Conservation (phyloP, 2,329 filamentous ascomycete genomes). For the Alternaria conjuncta region DNA sequence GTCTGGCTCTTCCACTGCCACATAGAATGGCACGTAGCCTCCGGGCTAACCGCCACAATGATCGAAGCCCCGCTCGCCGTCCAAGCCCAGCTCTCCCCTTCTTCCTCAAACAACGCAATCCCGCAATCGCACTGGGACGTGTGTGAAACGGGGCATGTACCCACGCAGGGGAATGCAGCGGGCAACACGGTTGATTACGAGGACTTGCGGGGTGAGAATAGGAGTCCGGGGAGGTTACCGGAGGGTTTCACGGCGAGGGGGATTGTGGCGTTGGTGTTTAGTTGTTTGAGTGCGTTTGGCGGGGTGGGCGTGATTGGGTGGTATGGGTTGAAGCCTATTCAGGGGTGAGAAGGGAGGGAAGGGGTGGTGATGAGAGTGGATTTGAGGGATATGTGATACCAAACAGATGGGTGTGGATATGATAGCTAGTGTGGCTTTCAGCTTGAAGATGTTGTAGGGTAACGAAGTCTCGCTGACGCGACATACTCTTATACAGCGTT, state of each 20-base stretch:
- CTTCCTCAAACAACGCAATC: slow-evolving; percentile 48
- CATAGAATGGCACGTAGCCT: slow-evolving; percentile 51
- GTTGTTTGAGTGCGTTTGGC: slow-evolving; percentile 69
- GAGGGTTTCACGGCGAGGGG: slow-evolving; percentile 74
- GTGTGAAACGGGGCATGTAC: slow-evolving; percentile 61
- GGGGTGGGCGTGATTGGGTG: slow-evolving; percentile 71
- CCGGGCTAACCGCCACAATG: slow-evolving; percentile 59
- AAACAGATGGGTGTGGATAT: neutral
- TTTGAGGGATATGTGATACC: neutral
- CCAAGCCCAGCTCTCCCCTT: slow-evolving; percentile 55
- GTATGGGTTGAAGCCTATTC: slow-evolving; percentile 62
- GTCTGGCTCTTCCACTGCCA: slow-evolving; percentile 45
- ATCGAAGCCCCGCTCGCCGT: slow-evolving; percentile 63
- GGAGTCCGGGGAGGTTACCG: slow-evolving; percentile 63
- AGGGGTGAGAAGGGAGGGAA: neutral
- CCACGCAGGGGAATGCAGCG: slow-evolving; percentile 73
- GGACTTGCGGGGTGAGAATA: slow-evolving; percentile 61
- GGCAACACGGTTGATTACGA: slow-evolving; percentile 70
- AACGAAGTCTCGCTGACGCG: neutral
- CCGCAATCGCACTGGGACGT: slow-evolving; percentile 67
- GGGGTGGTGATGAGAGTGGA: neutral
- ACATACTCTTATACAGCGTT: neutral
- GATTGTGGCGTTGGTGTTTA: slow-evolving; percentile 77
- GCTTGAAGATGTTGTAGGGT: neutral
- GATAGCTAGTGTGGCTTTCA: neutral